Evolutionary conservation across 805 yeast genomes (phyloP), one percentile per base, ranked within the genome.

Genomic region (Candida ovalis): DNA sequence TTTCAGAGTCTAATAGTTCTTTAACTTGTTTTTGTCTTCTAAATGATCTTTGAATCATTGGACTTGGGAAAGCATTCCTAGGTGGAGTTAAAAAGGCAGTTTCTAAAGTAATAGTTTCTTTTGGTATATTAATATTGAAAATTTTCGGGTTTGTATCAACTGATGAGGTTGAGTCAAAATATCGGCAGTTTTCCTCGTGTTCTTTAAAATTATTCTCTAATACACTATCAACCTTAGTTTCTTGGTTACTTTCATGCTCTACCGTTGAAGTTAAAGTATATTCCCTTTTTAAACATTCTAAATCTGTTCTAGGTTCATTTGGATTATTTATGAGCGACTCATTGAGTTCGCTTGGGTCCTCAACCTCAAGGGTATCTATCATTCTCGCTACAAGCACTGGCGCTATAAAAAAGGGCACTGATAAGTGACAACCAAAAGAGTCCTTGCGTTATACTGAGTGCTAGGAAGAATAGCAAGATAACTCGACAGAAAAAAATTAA

Each of bases 1-100:
- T 69, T 54, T 81, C 86, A 12, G 79, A 78, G 13, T 69, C 69
- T 0, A 75, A 46, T 4, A 80, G 57, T 56, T 81, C 86, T 47
- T 75, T 62, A 24, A 66, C 54, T 46, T 61, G 67, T 42, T 64
- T 63, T 32, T 57, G 59, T 42, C 68, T 49, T 2, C 59, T 48
- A 46, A 60, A 63, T 3, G 60, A 54, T 27, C 61, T 44, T 41
- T 55, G 55, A 24, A 55, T 28, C 10, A 51, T 53, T 12, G 55
- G 52, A 1, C 55, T 47, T 19, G 52, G 44, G 22, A 35, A 40
- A n/a, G 44, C 25, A 21, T 9, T 24, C 35, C 19, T 40, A 40
- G 27, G 52, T 7, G 56, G 49, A 13, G 55, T 46, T 10, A 53
- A 36, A 12, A 55, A n/a, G 9, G 6, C 39, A 25, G 53, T 53